phyloP scores from a whole-genome alignment of 139 green algal genomes.

The Chlamydomonas applanata region DNA sequence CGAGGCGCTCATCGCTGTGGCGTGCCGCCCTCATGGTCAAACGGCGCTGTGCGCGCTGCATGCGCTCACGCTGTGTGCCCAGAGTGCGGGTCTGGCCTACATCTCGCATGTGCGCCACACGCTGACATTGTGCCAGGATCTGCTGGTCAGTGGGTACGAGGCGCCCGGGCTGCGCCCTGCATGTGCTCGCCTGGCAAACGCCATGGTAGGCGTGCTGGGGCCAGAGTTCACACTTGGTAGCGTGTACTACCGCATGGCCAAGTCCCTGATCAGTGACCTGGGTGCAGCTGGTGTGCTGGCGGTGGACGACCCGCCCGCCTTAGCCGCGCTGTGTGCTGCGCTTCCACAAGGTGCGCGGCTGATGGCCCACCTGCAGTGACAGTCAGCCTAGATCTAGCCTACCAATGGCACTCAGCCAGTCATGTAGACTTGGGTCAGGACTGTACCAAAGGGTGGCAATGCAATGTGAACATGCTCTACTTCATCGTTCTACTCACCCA shows the following conservation, averaged over 20 bases:
- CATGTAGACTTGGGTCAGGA: too few species aligned
- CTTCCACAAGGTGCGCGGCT: too few species aligned
- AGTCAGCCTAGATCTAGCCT: too few species aligned
- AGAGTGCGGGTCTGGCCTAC: conserved; percentile 73
- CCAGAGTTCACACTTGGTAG: conserved; percentile 80
- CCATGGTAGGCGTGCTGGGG: conserved; percentile 82
- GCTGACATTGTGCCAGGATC: conserved; percentile 65
- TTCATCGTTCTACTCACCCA: too few species aligned
- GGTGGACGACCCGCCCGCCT: background rate
- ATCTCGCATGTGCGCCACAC: conserved; percentile 59
- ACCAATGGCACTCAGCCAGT: too few species aligned
- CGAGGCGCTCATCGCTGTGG: conserved; percentile 61
- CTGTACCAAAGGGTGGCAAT: too few species aligned
- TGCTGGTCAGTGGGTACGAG: conserved; percentile 50
- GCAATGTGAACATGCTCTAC: too few species aligned
- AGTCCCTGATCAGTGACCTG: conserved; percentile 34
- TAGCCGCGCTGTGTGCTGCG: background rate
- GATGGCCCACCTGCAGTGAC: too few species aligned
- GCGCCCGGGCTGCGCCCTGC: conserved; percentile 56
- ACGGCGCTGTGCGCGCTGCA: conserved; percentile 78
- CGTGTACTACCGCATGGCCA: conserved; percentile 61
- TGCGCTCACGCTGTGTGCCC: conserved; percentile 70
- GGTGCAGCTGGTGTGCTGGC: background rate
- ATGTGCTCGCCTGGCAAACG: conserved; percentile 84
- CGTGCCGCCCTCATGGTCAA: conserved; percentile 31